Base-by-base conservation (phyloP, 2,329 filamentous ascomycete genomes). In the Claviceps quebecensis region DNA sequence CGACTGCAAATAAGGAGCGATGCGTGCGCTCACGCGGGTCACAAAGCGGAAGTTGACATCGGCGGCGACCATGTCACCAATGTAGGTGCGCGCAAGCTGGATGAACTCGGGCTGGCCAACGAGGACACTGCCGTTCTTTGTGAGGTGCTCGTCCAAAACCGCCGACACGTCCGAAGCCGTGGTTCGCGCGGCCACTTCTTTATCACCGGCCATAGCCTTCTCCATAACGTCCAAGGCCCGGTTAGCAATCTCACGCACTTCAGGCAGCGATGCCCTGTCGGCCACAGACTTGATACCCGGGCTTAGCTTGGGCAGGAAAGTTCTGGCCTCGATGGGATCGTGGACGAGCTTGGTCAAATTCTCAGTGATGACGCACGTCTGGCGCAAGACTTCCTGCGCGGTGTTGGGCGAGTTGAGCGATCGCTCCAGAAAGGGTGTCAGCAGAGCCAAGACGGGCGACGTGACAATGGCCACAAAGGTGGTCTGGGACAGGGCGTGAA, bases 321-420 rank as follows among this genome's bases (percentile, higher is more conserved):
- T 87, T 58, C 93, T 80, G 37, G 93, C 93, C 73, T 98, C 93
- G 54, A 95, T 81, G 14, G 93, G 93, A 66, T 84, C 90, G 68
- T 98, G 93, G 29, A 98, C 93, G 36, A 98, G 81, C 74, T 95
- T 97, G 55, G 93, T 98, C 72, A 98, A 74, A 72, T 98, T 98
- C 72, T 98, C 93, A 19, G 93, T 86, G 49, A 98, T 94, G 51
- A 98, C 89, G 34, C 95, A 89, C 2, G 93, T 95, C 71, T 96
- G 91, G 55, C 93, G 85, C 52, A 96, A 76, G 22, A 97, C 90
- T 71, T 98, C 93, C 67, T 98, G 93, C 3, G 87, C 78, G 4
- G 93, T 98, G 16, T 80, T 80, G 8, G 91, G 93, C 55, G 84
- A 91, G 74, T 96, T 96, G 55, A 98, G 78, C 17, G 90, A 88